Evolutionary conservation across 2,329 filamentous ascomycete genomes (phyloP).

Genomic region (Fusarium bactridioides): DNA sequence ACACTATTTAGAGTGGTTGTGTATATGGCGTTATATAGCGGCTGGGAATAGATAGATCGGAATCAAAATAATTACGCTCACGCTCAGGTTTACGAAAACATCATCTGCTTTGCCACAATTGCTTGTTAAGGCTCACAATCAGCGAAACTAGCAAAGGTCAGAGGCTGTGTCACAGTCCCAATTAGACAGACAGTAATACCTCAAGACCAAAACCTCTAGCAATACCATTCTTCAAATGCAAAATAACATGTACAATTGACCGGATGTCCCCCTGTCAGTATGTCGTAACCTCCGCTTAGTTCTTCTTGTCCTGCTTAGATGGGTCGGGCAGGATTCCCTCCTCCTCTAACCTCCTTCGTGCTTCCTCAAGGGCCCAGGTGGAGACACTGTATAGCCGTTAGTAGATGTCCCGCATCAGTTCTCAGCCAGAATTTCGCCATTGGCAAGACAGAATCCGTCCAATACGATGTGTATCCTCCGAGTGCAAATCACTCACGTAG

Average conservation of each 20-base stretch:
- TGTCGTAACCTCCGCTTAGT: constrained; percentile 38
- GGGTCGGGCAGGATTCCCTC: constrained; percentile 93
- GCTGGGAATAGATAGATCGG: constrained; percentile 25
- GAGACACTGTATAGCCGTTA: constrained; percentile 76
- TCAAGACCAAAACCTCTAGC: constrained; percentile 40
- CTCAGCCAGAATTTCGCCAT: background rate
- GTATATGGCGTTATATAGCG: constrained; percentile 26
- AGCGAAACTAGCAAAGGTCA: constrained; percentile 1
- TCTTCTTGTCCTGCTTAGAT: constrained; percentile 65
- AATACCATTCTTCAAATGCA: constrained; percentile 35
- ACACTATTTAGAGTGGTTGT: constrained; percentile 45
- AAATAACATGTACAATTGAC: constrained; percentile 36
- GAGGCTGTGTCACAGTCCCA: constrained; percentile 15
- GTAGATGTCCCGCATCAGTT: constrained; percentile 25
- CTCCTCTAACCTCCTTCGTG: constrained; percentile 89
- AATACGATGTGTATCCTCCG: background rate
- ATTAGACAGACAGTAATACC: constrained; percentile 24
- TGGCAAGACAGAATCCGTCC: background rate
- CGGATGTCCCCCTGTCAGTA: constrained; percentile 17
- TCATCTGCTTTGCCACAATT: constrained; percentile 20
- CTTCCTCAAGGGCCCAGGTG: constrained; percentile 98
- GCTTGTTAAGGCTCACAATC: constrained; percentile 27
- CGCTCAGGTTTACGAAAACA: background rate
- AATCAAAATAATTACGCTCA: constrained; percentile 29
- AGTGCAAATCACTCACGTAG: constrained; percentile 75